These are phyloP conservation scores for Lodderomyces orthopsilosis DNA, from an alignment of 1,139 yeast genomes.

Conservation along the genomic window DNA sequence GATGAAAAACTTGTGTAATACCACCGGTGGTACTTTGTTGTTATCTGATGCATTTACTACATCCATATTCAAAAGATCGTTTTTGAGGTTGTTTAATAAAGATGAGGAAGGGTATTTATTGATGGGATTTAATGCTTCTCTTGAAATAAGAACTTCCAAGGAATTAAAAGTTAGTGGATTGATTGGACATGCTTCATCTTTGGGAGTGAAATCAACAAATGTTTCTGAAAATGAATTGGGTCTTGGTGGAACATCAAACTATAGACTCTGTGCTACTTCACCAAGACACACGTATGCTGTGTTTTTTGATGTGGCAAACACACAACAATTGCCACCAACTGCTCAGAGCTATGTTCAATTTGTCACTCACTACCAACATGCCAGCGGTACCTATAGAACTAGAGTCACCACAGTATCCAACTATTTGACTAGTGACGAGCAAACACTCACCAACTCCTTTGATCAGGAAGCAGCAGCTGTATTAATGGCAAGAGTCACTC, in stretches of 20 bases:
- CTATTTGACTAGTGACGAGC: constrained; percentile 52
- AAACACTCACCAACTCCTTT: constrained; percentile 61
- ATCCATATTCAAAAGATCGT: constrained; percentile 91
- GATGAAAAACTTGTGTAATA: constrained; percentile 85
- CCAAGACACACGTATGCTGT: constrained; percentile 86
- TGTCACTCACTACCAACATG: constrained; percentile 75
- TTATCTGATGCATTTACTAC: constrained; percentile 96
- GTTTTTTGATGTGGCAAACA: constrained; percentile 79
- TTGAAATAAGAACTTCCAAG: constrained; percentile 85
- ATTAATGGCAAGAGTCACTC: constrained; percentile 89
- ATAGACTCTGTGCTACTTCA: constrained; percentile 78
- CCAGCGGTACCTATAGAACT: constrained; percentile 77
- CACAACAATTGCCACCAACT: constrained; percentile 44
- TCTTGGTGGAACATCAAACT: constrained; percentile 84
- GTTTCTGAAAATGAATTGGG: constrained; percentile 95
- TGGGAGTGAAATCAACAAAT: constrained; percentile 59
- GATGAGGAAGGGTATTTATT: constrained; percentile 81
- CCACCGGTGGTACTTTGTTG: constrained; percentile 91
- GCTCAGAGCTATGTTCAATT: constrained; percentile 64
- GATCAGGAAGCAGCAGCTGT: constrained; percentile 99
- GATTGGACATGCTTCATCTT: constrained; percentile 88
- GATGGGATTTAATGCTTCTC: constrained; percentile 84
- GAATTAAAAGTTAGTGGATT: constrained; percentile 90
- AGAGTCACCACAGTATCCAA: constrained; percentile 89
- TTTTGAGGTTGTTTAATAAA: constrained; percentile 71